Evolutionary conservation across 2,329 filamentous ascomycete species (phyloP).

Genomic region (Trichoderma atroviride): DNA sequence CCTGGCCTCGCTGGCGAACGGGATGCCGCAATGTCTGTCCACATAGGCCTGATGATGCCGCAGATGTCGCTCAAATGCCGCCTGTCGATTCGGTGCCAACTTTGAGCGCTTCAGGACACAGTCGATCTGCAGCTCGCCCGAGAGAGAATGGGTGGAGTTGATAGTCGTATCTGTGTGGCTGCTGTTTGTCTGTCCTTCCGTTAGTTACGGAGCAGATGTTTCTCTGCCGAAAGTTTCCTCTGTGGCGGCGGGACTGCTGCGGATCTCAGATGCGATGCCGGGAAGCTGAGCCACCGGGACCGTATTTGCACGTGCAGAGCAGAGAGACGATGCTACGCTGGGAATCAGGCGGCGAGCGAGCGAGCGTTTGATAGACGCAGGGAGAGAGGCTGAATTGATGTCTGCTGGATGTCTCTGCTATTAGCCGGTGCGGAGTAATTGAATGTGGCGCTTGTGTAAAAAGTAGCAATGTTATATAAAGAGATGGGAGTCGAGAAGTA

Average conservation of each 20-base stretch:
- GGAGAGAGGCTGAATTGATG: background rate
- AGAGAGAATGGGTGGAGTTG: conserved; percentile 5
- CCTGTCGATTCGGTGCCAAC: background rate
- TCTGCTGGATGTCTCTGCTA: background rate
- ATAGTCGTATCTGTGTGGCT: no score
- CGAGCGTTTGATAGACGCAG: background rate
- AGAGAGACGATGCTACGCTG: background rate
- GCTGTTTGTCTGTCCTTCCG: background rate
- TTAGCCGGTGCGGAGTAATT: conserved; percentile 23
- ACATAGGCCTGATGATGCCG: background rate
- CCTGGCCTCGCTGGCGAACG: background rate
- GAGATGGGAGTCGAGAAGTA: background rate
- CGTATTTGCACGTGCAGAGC: conserved; percentile 14
- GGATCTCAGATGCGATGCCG: conserved; percentile 12
- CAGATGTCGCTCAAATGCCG: background rate
- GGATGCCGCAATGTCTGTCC: conserved; percentile 1
- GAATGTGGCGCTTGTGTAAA: background rate
- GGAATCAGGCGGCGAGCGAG: background rate
- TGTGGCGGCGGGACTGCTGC: background rate
- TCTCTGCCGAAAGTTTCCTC: background rate
- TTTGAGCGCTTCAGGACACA: background rate
- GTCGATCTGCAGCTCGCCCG: background rate
- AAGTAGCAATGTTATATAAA: background rate
- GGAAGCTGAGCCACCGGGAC: background rate
- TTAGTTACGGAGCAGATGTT: conserved; percentile 8